Evolutionary conservation across 2,329 filamentous ascomycete species (phyloP), one percentile per base, ranked within the genome.

Genomic region (Setomelanomma holmii): DNA sequence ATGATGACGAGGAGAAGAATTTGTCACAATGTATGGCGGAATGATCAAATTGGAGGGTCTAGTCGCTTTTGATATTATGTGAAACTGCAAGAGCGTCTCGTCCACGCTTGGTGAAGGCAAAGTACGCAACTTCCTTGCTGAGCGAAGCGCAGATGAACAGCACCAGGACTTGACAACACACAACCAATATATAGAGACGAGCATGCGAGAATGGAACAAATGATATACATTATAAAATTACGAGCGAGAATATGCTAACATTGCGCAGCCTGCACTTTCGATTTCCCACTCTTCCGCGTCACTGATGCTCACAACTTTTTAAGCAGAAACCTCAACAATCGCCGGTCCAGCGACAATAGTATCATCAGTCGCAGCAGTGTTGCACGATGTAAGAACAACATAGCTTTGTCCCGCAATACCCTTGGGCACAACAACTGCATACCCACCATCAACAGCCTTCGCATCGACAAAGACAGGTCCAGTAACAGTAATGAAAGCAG

Each of bases 371-470:
- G 60, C 64, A 17, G 58, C 54, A 45, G 58, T 63, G 50, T 67
- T 65, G 55, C 64, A 67, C 33, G 41, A 58, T 2, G 62, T 64
- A 10, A 66, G 62, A 5, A 67, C 62, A 21, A 65, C 51, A 40
- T 67, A 66, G 49, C 64, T 66, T 57, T 67, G 62, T 1, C 64
- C 64, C 1, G 58, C 55, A 23, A 65, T 57, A 16, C 62, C 64
- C 55, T 65, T 47, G 16, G 64, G 64, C 4, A 67, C 48, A 14
- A 44, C 53, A 3, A 65, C 64, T 41, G 58, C 51, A 30, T 49
- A 65, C 1, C 62, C 64, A 7, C 58, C 62, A 17, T 57, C 38
- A 1, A 56, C 58, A 6, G 35, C 21, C 47, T 47, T 59, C 4
- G 53, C 48, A 11, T 65, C 57, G 2, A 52, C 62, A 11, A 65